Conservation (phyloP, 1,284 basidiomycete genomes). For the Omphalotus olearius region DNA sequence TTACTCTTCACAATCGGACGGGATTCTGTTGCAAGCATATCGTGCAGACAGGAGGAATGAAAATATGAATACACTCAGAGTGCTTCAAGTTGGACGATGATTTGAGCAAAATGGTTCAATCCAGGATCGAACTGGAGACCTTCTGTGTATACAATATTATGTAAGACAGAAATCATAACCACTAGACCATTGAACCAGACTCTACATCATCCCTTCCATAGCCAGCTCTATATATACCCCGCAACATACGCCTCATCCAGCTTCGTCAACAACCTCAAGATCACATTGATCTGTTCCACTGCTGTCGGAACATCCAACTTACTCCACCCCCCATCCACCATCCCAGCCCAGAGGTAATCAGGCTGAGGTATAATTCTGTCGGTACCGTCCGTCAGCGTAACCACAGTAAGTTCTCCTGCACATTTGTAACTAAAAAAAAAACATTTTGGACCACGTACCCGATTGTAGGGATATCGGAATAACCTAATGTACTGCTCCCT, state of each 20-base stretch:
- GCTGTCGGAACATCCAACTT: slow-evolving; percentile 21
- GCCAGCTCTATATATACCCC: neutral
- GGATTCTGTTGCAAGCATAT: no score
- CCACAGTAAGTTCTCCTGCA: no score
- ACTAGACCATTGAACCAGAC: neutral
- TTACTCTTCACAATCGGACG: slow-evolving; percentile 37
- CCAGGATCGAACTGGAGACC: no score
- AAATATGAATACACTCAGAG: no score
- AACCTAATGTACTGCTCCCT: slow-evolving; percentile 21
- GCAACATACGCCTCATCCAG: slow-evolving; percentile 17
- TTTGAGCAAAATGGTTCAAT: neutral
- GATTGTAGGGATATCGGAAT: slow-evolving; percentile 23
- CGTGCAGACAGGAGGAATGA: no score
- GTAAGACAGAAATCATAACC: neutral
- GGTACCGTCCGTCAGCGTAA: no score
- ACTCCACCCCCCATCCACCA: slow-evolving; percentile 27
- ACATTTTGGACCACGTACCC: no score
- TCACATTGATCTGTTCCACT: slow-evolving; percentile 24
- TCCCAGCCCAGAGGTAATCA: slow-evolving; percentile 24
- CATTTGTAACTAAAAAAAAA: no score
- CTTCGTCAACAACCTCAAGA: slow-evolving; percentile 20
- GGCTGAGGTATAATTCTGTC: slow-evolving; percentile 26
- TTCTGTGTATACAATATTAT: no score
- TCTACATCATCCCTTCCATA: no score
- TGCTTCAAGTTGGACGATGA: no score